Evolutionary conservation across 805 yeast species (phyloP).

Genomic region (Candida saitoana): DNA sequence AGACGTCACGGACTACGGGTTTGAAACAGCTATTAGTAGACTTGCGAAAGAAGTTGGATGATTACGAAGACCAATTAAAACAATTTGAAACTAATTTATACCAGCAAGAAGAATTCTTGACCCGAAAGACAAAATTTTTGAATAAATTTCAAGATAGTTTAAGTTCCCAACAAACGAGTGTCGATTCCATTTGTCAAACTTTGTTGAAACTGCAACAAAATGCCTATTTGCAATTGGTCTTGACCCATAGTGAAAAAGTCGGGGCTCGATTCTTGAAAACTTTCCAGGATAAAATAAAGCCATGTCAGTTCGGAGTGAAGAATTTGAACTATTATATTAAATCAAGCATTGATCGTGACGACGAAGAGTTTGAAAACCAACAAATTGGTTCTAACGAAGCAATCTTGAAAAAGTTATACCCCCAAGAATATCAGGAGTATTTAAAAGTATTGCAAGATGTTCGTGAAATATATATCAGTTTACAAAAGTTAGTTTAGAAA

Average conservation of each 20-base stretch:
- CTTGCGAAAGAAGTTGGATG: background rate
- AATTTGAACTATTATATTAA: background rate
- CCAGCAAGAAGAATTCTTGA: background rate
- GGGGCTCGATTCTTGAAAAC: background rate
- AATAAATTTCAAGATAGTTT: background rate
- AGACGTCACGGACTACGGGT: too few species aligned
- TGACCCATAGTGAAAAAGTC: background rate
- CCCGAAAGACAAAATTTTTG: background rate
- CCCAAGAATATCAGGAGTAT: background rate
- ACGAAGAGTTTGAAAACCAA: background rate
- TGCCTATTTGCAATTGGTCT: background rate
- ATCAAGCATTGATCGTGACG: background rate
- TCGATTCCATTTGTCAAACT: background rate
- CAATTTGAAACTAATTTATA: background rate
- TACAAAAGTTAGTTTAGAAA: background rate
- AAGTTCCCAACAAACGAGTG: background rate
- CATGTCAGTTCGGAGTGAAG: background rate
- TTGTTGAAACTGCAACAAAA: background rate
- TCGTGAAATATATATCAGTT: background rate
- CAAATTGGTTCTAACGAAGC: background rate
- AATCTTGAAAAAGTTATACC: background rate
- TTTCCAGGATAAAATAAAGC: background rate
- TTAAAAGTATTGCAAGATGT: background rate
- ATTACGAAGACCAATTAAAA: background rate
- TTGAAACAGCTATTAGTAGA: background rate